Evolutionary conservation across 495 filamentous ascomycete genomes (phyloP), one percentile per base, ranked within the genome.

Genomic region (Penicillium turbatum): DNA sequence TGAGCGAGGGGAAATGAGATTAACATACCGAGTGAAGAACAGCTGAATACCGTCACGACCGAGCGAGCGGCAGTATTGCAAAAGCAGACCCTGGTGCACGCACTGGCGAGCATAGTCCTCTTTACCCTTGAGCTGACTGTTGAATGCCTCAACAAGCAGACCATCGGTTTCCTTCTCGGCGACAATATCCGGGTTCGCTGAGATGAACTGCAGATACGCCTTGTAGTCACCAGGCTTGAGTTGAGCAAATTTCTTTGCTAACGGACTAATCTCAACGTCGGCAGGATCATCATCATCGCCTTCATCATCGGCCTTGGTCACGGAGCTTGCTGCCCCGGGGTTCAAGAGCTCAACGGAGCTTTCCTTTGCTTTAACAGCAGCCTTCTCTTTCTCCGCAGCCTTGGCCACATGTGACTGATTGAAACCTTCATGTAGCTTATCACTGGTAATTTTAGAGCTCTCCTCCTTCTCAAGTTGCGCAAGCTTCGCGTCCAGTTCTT

Each of bases 11-110:
- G 39, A 27, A 37, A 26, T 36, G 13, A 26, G 5, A 17, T 17
- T 6, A 31, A 58, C 66, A 41, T 74, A 82, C 82, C 86, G 83
- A 72, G 90, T 95, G 79, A 98, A 97, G 81, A 98, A 98, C 9
- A 98, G 71, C 21, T 82, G 79, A 6, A 97, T 89, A 5, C 95
- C 93, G 64, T 97, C 92, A 35, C 80, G 81, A 46, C 92, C 92
- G 6, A 98, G 76, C 12, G 87, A 85, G 17, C 91, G 82, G 73
- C 93, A 98, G 74, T 97, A 98, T 70, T 97, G 95, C 24, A 97
- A 72, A 17, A 98, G 77, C 9, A 98, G 77, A 10, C 85, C 92
- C 67, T 97, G 91, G 72, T 98, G 93, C 29, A 98, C 92, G 70
- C 88, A 97, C 69, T 92, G 87, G 30, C 87, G 83, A 8, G 91